Base-by-base conservation (phyloP, 176 grass and related monocot species). In the Phragmites australis region DNA sequence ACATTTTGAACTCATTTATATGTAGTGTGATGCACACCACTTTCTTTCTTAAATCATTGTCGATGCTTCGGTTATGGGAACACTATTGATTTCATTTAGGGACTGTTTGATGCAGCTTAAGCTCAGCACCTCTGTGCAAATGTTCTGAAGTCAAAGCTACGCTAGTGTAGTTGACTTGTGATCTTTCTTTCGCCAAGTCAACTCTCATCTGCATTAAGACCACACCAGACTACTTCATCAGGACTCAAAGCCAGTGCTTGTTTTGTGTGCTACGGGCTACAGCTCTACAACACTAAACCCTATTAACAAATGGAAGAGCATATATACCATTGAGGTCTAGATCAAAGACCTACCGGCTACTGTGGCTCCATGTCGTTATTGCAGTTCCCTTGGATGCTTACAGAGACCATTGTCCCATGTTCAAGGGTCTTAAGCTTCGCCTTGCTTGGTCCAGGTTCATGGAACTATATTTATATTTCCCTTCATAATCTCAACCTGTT, bases 381-480 rank as follows among this genome's bases (percentile, higher is more conserved):
- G 57, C 25, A 44, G 83, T 46, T 80, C 76, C 68, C 59, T 46
- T 41, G 50, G 65, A 58, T 54, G 76, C 44, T 74, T 69, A 58
- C 61, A 74, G 25, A 80, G 81, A 89, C 87, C 87, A 46, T 63
- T 81, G 54, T 15, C 79, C 85, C 56, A 48, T n/a, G 76, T 62
- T 85, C 16, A 81, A 71, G 71, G 87, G 82, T 70, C 63, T 74
- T 54, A 26, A 81, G 17, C 34, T 52, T 54, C 75, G 77, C 56
- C 61, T 76, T 44, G 46, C 41, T 75, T 4, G 4, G 77, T 81
- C 70, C 62, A 81, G 39, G 82, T 85, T 64, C 71, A 14, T 23
- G 48, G 77, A 85, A 89, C 82, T 62, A 82, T 54, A 75, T 53
- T 42, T n/a, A 52, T n/a, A 49, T 53, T 44, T 29, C 40, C 76